Percentiles rank a stretch among this genome's conserved stretches.
Evolutionary conservation across 2,329 filamentous ascomycete species (phyloP).

Genomic region (Fusarium miscanthi): DNA sequence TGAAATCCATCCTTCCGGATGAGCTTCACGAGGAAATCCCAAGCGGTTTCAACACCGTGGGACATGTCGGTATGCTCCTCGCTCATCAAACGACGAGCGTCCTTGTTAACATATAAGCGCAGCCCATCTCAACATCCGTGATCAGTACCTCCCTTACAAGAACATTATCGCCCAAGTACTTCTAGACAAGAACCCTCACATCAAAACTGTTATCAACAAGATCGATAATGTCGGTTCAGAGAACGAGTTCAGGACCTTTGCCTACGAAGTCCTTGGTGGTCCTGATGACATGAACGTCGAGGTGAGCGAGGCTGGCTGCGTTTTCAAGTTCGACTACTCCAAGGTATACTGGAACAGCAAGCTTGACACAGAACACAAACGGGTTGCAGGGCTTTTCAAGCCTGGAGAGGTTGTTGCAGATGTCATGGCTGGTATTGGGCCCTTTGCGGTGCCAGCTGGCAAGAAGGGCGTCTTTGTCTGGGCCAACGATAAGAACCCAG

Average conservation of each 20-base stretch:
- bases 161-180: constrained; percentile 85
- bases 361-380: constrained; percentile 87
- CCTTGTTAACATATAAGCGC: constrained; percentile 24
- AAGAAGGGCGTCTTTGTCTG: constrained; percentile 92
- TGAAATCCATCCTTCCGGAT: constrained; percentile 82
- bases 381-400: constrained; percentile 79
- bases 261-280: constrained; percentile 89
- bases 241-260: constrained; percentile 90
- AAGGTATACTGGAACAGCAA: constrained; percentile 99
- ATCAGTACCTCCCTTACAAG: constrained; percentile 87
- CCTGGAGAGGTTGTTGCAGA: constrained; percentile 92
- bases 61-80: constrained; percentile 76
- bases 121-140: constrained; percentile 92
- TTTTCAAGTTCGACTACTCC: constrained; percentile 92
- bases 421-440: constrained; percentile 96
- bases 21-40: constrained; percentile 84
- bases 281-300: constrained; percentile 85
- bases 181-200: constrained; percentile 85
- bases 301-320: constrained; percentile 82
- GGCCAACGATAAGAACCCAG: constrained; percentile 97
- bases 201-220: constrained; percentile 96
- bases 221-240: constrained; percentile 86
- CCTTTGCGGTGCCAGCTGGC: constrained; percentile 91
- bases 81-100: not conserved
- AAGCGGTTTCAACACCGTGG: constrained; percentile 86